Evolutionary conservation across 164 flowering plant species (phyloP), one percentile per base, ranked within the genome.

Genomic region (Vitis riparia): DNA sequence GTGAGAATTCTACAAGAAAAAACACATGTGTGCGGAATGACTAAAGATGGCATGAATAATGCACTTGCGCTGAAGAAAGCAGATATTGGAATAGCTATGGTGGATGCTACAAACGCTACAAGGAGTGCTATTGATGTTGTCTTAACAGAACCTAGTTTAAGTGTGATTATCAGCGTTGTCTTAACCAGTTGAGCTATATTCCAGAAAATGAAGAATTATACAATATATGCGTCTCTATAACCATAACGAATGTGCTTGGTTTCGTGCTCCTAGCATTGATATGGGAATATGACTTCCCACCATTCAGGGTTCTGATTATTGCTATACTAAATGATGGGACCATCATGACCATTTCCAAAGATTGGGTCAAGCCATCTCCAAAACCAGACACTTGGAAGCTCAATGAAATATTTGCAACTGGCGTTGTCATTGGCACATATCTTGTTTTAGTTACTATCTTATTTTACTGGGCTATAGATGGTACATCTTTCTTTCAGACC

Each of bases 151-250:
- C 93, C 97, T 70, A 93, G 97, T 10, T 80, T 92, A 75, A 92
- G 95, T 75, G 97, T 90, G 75, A 90, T 92, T 59, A 68, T 92
- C 70, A 87, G 91, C 77, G 92, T 93, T 64, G 95, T 92, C 66
- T 71, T 92, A 71, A 92, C 95, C 23, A 92, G 97, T 80, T 85
- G 97, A 44, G 91, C 94, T n/a, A 91, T 89, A 67, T 91, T 91
- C 84, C 97, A 91, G 73, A 88, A 94, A 78, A 91, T 91, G 94
- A 92, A 90, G 76, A 92, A 92, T 68, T 92, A 92, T 67, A 92
- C 94, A 65, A 90, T 92, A 78, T 92, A 92, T 77, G 97, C 97
- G 93, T 92, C 76, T 92, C 97, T 67, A 90, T 92, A 73, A 92
- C 95, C 63, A 90, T 92, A 32, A 83, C n/a, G 97, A 72, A 92